Evolutionary conservation across 441 rosid species (phyloP).

Genomic region (Metrosideros polymorpha): DNA sequence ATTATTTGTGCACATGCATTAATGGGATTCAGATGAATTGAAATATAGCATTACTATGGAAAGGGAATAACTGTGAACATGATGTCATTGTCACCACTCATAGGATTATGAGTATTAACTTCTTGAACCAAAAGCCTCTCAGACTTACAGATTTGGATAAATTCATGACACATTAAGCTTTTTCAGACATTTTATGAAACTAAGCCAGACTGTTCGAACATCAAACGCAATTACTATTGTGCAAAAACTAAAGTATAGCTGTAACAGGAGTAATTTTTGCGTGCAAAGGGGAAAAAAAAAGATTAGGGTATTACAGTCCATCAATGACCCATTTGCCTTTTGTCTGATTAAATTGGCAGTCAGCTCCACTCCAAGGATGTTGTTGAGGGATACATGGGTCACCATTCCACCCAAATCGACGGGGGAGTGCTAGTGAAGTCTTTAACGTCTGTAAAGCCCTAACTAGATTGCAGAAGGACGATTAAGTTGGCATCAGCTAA

Average conservation of each 20-base stretch:
- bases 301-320: conserved; percentile 70
- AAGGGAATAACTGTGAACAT: not conserved
- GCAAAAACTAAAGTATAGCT: not conserved
- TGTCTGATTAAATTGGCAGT: conserved; percentile 64
- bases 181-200: not conserved
- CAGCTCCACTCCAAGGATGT: conserved; percentile 98
- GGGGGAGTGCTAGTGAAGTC: conserved; percentile 72
- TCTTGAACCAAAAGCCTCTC: not conserved
- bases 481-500: conserved; percentile 4
- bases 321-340: conserved; percentile 85
- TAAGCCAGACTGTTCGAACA: not conserved
- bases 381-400: conserved; percentile 98
- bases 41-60: not conserved
- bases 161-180: not conserved
- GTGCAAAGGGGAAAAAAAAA: conserved; percentile 3
- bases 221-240: not conserved
- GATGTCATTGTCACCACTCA: not conserved
- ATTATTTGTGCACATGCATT: not conserved
- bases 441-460: conserved; percentile 62
- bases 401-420: conserved; percentile 96
- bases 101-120: not conserved
- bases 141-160: not conserved
- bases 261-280: not conserved
- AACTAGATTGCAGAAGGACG: conserved; percentile 30
- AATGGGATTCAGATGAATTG: not conserved